A percentile compares a stretch with the other conserved stretches of the same genome.
Evolutionary conservation across 768 basidiomycete genomes (phyloP).

Genomic region (Panellus pusillus): DNA sequence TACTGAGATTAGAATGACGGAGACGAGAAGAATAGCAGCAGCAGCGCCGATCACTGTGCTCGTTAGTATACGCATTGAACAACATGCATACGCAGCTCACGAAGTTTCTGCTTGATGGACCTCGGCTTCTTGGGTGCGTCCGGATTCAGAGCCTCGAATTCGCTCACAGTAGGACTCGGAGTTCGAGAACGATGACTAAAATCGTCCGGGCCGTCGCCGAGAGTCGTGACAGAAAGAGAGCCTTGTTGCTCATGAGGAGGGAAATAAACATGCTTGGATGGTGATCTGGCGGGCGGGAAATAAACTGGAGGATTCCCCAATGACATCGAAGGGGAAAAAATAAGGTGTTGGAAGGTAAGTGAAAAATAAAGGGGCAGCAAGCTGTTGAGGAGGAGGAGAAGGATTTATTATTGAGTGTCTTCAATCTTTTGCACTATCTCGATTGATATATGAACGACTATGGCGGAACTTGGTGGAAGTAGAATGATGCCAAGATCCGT

Average conservation of each 20-base stretch:
- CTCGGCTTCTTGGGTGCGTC: neutral
- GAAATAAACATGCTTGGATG: neutral
- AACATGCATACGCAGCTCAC: neutral
- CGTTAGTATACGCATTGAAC: too few species aligned
- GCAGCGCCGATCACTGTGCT: neutral
- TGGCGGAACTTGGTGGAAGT: too few species aligned
- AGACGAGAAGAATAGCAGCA: neutral
- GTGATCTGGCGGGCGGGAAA: neutral
- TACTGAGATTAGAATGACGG: neutral
- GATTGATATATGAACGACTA: too few species aligned
- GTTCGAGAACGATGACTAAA: neutral
- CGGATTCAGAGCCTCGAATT: slow-evolving; percentile 1
- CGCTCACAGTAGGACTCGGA: slow-evolving; percentile 10
- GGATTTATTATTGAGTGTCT: too few species aligned
- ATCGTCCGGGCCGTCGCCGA: neutral
- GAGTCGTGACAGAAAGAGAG: neutral
- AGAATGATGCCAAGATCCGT: too few species aligned
- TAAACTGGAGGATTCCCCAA: too few species aligned
- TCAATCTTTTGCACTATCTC: too few species aligned
- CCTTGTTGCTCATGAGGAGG: neutral
- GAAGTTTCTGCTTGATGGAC: neutral
- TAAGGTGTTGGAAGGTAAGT: too few species aligned
- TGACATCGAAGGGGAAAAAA: too few species aligned
- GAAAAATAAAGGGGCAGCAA: too few species aligned
- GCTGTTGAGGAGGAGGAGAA: too few species aligned